These are phyloP conservation scores for Phaeoacremonium minimum DNA, from an alignment of 2,329 filamentous ascomycete genomes.

Conservation along the genomic window DNA sequence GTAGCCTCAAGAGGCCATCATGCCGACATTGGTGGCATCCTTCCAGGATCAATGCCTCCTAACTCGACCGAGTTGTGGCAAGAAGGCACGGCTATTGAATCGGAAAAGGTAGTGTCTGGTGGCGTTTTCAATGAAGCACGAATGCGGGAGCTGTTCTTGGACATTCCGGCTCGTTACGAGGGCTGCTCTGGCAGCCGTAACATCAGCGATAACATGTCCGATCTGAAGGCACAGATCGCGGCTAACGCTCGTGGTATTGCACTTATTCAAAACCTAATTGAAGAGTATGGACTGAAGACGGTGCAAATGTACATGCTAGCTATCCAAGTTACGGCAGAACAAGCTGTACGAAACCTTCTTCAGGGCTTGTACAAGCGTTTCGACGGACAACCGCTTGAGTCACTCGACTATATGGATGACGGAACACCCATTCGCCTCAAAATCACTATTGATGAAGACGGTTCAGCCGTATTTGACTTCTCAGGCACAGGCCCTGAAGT, in stretches of 20 bases:
- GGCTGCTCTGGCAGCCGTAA: conserved; percentile 28
- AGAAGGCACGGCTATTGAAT: conserved; percentile 33
- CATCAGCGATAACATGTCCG: conserved; percentile 34
- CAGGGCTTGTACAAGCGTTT: conserved; percentile 43
- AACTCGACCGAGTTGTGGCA: conserved; percentile 34
- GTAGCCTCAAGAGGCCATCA: conserved; percentile 32
- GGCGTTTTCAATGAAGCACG: conserved; percentile 26
- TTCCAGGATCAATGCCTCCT: conserved; percentile 30
- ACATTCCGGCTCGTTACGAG: conserved; percentile 20
- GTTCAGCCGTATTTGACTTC: conserved; percentile 25
- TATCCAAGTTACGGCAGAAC: conserved; percentile 34
- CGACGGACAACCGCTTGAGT: conserved; percentile 13
- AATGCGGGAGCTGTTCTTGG: conserved; percentile 15
- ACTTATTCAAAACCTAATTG: conserved; percentile 24
- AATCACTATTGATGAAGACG: conserved; percentile 19
- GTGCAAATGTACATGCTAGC: conserved; percentile 33
- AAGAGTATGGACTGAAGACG: conserved; percentile 22
- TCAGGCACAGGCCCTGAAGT: conserved; percentile 24
- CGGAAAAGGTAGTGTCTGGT: conserved; percentile 29
- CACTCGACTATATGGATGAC: conserved; percentile 28
- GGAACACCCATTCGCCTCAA: conserved; percentile 24
- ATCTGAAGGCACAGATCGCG: conserved; percentile 36
- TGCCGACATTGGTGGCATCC: conserved; percentile 21
- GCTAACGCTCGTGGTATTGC: conserved; percentile 33
- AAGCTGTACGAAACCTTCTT: conserved; percentile 23